phyloP scores from a whole-genome alignment of 2,329 filamentous ascomycete species.

The Talaromyces sp. region DNA sequence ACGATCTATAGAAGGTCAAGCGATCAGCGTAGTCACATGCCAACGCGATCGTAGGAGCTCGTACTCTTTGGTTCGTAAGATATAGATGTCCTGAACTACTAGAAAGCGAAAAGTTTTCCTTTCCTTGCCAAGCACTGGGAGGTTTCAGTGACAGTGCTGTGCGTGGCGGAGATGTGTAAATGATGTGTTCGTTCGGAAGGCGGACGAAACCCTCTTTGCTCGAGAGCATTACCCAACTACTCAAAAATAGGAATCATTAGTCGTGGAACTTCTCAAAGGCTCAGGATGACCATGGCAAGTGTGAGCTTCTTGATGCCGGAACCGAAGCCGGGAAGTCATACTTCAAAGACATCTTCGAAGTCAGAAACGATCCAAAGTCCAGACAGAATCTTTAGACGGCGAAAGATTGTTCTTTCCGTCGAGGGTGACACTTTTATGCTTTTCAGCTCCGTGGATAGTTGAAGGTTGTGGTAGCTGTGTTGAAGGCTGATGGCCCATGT shows the following conservation, averaged over 20 bases:
- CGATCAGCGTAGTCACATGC: conserved; percentile 8
- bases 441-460: neutral
- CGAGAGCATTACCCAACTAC: conserved; percentile 89
- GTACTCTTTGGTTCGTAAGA: conserved; percentile 79
- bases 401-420: neutral
- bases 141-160: conserved; percentile 73
- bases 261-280: neutral
- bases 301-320: neutral
- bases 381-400: neutral
- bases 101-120: conserved; percentile 63
- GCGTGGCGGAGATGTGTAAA: conserved; percentile 75
- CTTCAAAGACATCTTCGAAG: conserved; percentile 40
- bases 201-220: conserved; percentile 70
- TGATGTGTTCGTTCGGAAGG: conserved; percentile 75
- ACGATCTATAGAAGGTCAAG: conserved; percentile 61
- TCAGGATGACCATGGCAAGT: neutral
- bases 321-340: conserved; percentile 25
- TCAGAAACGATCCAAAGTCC: neutral
- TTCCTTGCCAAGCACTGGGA: conserved; percentile 61
- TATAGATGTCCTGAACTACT: conserved; percentile 72
- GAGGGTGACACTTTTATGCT: neutral
- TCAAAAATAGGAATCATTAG: conserved; percentile 8
- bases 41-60: conserved; percentile 28
- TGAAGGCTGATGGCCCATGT: conserved; percentile 12
- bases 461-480: conserved; percentile 3